phyloP scores from a whole-genome alignment of 2,329 filamentous ascomycete genomes.

The Colletotrichum sp. region DNA sequence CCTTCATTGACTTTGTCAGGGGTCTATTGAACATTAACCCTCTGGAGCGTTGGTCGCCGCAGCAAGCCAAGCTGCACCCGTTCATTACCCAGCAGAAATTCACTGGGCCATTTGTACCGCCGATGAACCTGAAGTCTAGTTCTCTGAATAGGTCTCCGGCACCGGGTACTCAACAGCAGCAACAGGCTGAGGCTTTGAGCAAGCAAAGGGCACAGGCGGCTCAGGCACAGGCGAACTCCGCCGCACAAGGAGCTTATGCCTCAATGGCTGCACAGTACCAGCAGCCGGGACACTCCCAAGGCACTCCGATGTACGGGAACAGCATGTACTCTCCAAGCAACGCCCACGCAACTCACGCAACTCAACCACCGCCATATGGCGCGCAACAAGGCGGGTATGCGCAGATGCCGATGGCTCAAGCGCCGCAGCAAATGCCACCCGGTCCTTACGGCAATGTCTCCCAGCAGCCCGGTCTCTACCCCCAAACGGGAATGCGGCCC shows the following conservation, averaged over 20 bases:
- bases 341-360: conserved; percentile 58
- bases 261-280: conserved; percentile 53
- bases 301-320: conserved; percentile 78
- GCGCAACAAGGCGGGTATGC: conserved; percentile 74
- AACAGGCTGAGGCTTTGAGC: conserved; percentile 91
- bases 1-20: conserved; percentile 97
- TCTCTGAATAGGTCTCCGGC: conserved; percentile 86
- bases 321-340: conserved; percentile 76
- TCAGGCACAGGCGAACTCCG: conserved; percentile 72
- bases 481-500: conserved; percentile 68
- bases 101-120: conserved; percentile 93
- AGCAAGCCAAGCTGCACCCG: conserved; percentile 95
- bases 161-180: conserved; percentile 92
- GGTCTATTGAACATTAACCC: conserved; percentile 94
- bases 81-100: conserved; percentile 99
- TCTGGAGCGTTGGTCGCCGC: conserved; percentile 94
- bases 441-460: conserved; percentile 64
- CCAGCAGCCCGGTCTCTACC: conserved; percentile 64
- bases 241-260: conserved; percentile 66
- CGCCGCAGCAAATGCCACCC: conserved; percentile 68
- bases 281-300: conserved; percentile 49
- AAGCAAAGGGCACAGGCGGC: conserved; percentile 84
- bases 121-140: conserved; percentile 93
- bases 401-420: conserved; percentile 74
- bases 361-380: conserved; percentile 80